Percentiles rank a stretch among this genome's conserved stretches.
Conservation (phyloP, 2,329 filamentous ascomycete species). For the Chaetomium sp. region DNA sequence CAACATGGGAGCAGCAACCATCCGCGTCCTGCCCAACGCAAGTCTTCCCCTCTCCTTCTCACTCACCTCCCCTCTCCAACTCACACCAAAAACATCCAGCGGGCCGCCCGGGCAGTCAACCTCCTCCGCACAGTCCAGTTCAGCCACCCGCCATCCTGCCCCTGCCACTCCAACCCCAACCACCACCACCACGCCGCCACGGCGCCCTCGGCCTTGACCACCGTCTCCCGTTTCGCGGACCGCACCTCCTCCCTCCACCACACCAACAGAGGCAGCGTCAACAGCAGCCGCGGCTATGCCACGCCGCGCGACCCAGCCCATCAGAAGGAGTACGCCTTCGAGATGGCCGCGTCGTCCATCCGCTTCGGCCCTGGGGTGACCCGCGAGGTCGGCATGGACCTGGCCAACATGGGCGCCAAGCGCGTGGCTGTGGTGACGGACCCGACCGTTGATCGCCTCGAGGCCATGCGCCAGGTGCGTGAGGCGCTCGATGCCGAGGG, state of each 20-base stretch:
- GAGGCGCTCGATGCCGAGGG: constrained; percentile 79
- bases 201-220: constrained; percentile 39
- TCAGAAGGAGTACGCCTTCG: constrained; percentile 96
- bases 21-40: constrained; percentile 38
- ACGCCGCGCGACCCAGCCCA: constrained; percentile 71
- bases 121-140: constrained; percentile 89
- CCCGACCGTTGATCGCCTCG: constrained; percentile 73
- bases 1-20: constrained; percentile 32
- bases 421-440: constrained; percentile 93
- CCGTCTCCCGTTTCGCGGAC: constrained; percentile 54
- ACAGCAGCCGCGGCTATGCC: constrained; percentile 58
- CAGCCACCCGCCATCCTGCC: constrained; percentile 82
- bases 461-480: constrained; percentile 86
- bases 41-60: constrained; percentile 16
- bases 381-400: constrained; percentile 96
- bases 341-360: constrained; percentile 95
- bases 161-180: constrained; percentile 87
- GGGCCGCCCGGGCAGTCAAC: constrained; percentile 65
- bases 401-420: constrained; percentile 85
- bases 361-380: constrained; percentile 92
- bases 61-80: neutral
- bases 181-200: constrained; percentile 68
- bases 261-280: constrained; percentile 39
- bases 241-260: constrained; percentile 29
- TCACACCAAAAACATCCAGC: constrained; percentile 42